phyloP scores from a whole-genome alignment of 2,329 filamentous ascomycete species.

The Lecanoromycetidae sp. region DNA sequence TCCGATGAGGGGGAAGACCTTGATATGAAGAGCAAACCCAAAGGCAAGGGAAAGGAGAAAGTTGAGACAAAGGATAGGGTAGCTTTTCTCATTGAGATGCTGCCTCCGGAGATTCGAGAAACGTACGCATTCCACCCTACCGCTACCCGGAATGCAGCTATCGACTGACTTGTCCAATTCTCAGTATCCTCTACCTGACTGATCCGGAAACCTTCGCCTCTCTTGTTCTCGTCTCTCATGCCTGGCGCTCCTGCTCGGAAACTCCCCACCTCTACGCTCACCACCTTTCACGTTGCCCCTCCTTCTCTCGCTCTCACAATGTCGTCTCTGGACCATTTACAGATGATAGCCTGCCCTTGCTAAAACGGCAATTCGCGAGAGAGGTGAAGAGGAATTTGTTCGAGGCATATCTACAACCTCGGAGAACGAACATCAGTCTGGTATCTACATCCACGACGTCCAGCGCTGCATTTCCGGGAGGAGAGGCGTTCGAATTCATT shows the following conservation, averaged over 20 bases:
- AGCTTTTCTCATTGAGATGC: no score
- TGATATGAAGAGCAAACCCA: no score
- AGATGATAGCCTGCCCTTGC: slow-evolving; percentile 41
- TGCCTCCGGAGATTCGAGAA: slow-evolving; percentile 17
- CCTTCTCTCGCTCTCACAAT: slow-evolving; percentile 29
- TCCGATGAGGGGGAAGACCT: not conserved
- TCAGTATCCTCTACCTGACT: slow-evolving; percentile 35
- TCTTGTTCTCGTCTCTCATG: slow-evolving; percentile 32
- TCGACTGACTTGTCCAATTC: not conserved
- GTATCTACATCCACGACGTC: slow-evolving; percentile 76
- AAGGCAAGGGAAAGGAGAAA: slow-evolving; percentile 8
- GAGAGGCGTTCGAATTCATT: slow-evolving; percentile 75
- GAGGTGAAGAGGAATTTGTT: slow-evolving; percentile 69
- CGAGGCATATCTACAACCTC: slow-evolving; percentile 60
- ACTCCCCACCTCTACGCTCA: slow-evolving; percentile 34
- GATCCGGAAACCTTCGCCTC: slow-evolving; percentile 38
- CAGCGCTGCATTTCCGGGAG: slow-evolving; percentile 64
- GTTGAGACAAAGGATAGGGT: slow-evolving; percentile 1
- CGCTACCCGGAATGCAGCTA: not conserved
- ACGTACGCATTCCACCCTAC: slow-evolving; percentile 9
- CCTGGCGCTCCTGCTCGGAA: slow-evolving; percentile 34
- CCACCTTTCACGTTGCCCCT: slow-evolving; percentile 34
- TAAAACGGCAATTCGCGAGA: slow-evolving; percentile 55
- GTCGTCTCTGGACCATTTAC: slow-evolving; percentile 24
- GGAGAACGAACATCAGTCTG: slow-evolving; percentile 60